Base-by-base conservation (phyloP, 805 yeast genomes). In the Yamadazyma sp. region DNA sequence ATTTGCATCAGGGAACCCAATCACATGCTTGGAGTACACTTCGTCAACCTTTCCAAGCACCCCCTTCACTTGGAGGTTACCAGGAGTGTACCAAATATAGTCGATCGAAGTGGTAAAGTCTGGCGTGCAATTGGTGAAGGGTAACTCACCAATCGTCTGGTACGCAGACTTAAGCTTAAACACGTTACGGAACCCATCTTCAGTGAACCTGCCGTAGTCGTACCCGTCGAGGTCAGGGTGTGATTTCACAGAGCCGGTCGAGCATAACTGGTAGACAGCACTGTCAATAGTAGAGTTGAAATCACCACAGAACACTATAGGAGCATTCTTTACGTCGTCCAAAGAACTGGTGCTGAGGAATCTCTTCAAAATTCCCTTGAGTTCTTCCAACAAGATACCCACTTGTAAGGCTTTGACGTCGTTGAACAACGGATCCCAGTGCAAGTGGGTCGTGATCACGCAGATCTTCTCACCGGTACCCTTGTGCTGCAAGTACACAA, bases 391-490 rank as follows among this genome's bases (percentile, higher is more conserved):
- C 46, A 93, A 67, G 19, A 93, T 83, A 28, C 96, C 97, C 39
- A 86, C 93, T 68, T 93, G 99, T 65, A 93, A 83, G 2, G 97
- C 80, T 61, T 93, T 93, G 40, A 93, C 99, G 64, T 93, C 99
- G 57, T 87, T 87, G 56, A 82, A 86, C 34, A 85, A 87, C 3
- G 99, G 99, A 67, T 93, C 97, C 98, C 99, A 93, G 60, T 91
- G 97, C 59, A 93, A 77, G 71, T 93, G 99, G 0, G 98, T 91
- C 53, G 89, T 91, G 3, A 85, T 89, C 24, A 88, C 70, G 48
- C 86, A 71, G 25, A 91, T 63, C 45, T 75, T 75, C 56, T 82
- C 84, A 12, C 90, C 88, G 5, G 90, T 77, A 38, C 73, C 75
- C 22, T 70, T 59, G 53, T 85, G 93, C 55, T 86, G 88, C 48